Evolutionary conservation across 257 asterid species (phyloP).

Genomic region (Solanum medicagineum): DNA sequence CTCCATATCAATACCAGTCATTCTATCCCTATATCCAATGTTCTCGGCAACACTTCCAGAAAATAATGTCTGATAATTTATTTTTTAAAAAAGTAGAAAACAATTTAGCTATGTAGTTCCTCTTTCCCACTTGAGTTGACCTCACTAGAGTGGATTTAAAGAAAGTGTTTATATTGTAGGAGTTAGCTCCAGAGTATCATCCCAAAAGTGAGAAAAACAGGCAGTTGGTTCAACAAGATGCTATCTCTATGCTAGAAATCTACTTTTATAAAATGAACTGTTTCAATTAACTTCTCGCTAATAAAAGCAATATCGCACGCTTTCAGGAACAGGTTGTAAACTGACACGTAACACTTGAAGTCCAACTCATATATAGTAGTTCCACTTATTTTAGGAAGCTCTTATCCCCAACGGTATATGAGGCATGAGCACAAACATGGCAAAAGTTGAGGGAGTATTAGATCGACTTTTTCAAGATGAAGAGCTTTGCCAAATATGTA

Average conservation of each 20-base stretch:
- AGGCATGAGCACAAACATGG: not conserved
- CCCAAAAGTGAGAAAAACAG: not conserved
- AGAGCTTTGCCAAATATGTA: not conserved
- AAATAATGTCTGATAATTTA: constrained; percentile 45
- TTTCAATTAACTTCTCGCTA: not conserved
- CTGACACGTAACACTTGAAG: not conserved
- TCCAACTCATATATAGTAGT: not conserved
- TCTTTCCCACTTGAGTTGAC: not conserved
- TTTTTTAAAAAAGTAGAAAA: not conserved
- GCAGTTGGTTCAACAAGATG: not conserved
- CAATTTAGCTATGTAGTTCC: not conserved
- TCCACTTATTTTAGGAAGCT: not conserved
- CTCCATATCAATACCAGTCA: constrained; percentile 61
- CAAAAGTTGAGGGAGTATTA: not conserved
- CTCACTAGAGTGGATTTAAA: not conserved
- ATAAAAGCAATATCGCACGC: not conserved
- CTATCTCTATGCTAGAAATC: not conserved
- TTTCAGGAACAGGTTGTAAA: not conserved
- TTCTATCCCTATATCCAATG: constrained; percentile 76
- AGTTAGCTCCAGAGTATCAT: not conserved
- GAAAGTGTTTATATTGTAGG: not conserved
- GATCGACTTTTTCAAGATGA: not conserved
- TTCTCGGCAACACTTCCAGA: constrained; percentile 84
- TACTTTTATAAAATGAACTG: not conserved
- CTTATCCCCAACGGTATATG: not conserved